Evolutionary conservation across 306 rosid genomes (phyloP), one percentile per base, ranked within the genome.

Genomic region (Cucumis sativus): DNA sequence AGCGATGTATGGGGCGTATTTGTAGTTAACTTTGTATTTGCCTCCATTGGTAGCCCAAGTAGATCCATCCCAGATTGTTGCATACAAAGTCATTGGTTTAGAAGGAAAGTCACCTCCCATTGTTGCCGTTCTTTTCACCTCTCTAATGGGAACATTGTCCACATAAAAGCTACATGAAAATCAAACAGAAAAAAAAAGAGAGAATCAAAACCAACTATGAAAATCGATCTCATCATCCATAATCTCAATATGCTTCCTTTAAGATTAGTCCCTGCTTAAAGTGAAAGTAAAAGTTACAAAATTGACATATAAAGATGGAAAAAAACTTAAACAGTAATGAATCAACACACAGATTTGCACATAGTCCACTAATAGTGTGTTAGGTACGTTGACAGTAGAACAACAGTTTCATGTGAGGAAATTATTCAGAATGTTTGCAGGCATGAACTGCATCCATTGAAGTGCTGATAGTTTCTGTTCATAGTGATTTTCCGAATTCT

Each of bases 41-140:
- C 98, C 98, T 13, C 97, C 98, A 85, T 95, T 90, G 64, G 98
- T 95, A 40, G 97, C 98, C 98, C 98, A 95, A 79, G 81, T 86
- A 39, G 98, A 95, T 67, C 87, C 98, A 87, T 95, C 98, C 98
- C 98, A 95, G 78, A 95, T 92, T 75, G 98, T 95, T 11, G 96
- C 97, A 83, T 92, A 92, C 65, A 95, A 81, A 67, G 93, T 89
- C 98, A 95, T 95, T 80, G 97, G 91, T 87, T 95, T 95, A 55
- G 97, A 80, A 8, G 98, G 98, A 77, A 89, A 95, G 75, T 92
- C 98, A 74, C 97, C 98, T 68, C 97, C 92, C 96, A 90, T 89
- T 0, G 92, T 81, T 71, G 87, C 83, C 82, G 91, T 88, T 85
- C 88, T 84, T 88, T 86, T 87, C 18, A 90, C 67, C 85, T 88